Evolutionary conservation across 2,329 filamentous ascomycete genomes (phyloP), one percentile per base, ranked within the genome.

Genomic region (Clonostachys byssicola): DNA sequence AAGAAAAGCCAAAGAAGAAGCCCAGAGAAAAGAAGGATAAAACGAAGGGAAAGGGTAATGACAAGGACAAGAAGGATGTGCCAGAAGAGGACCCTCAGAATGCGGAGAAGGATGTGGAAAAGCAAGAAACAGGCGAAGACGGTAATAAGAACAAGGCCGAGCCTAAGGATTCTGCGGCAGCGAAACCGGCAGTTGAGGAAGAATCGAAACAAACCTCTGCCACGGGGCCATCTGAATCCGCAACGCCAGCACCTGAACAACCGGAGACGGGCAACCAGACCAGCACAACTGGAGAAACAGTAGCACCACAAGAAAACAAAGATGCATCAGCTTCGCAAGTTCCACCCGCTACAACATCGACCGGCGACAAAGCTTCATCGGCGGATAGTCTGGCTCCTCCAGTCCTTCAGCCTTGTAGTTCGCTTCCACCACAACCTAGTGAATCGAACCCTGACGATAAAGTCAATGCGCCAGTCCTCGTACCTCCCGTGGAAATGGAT

Each of bases 1-100:
- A 85, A 57, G 80, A 84, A 59, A 81, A 79, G 57, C 72, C 74
- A 53, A 85, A 83, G 60, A 72, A 74, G 49, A 71, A 76, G 63
- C 85, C 82, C 61, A 67, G 73, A 48, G 69, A 71, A 43, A 66
- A 63, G 44, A 63, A 60, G 47, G 61, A 57, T 14, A 59, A 58
- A 49, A 57, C 50, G 2, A 45, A 52, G 42, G 42, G 44, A 2
- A 47, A 30, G 34, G 43, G 10, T 12, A 40, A 43, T 12, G 38
- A 30, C 14, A 45, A 46, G 46, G 43, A 10, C 14, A 38, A 45
- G n/a, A 30, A 30, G 23, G 23, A 10, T 8, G 23, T 30, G 23
- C 23, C 23, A 10, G 23, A 30, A 9, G 23, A 30, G 23, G 23
- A 30, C 8, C 23, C 23, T 30, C 23, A 10, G 23, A 10, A 30